Base-by-base conservation (phyloP, 192 early-diverging fungal genomes). In the Jimgerdemannia flammicorona region DNA sequence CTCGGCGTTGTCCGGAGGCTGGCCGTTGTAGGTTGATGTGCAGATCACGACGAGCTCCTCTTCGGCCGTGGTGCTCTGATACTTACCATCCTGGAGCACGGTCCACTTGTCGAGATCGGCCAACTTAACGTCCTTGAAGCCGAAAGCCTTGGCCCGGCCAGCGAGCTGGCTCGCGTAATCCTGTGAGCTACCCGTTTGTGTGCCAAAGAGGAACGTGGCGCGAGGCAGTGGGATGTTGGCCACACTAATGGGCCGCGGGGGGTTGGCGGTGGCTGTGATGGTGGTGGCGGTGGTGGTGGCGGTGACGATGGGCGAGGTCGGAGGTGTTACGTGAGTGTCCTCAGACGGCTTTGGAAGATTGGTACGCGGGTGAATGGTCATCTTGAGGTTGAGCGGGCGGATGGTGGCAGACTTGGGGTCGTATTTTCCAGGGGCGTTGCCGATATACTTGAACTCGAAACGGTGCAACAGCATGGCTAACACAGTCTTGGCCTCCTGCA, bases 401-500 rank as follows among this genome's bases (percentile, higher is more conserved):
- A 77, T 78, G 20, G 77, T 84, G 17, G 70, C 59, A 0, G 69
- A 43, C 9, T 59, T 73, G 66, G 64, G 66, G 71, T 85, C 82
- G 54, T 74, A 81, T 14, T 40, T 17, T 3, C 78, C 66, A 4
- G 82, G 67, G 63, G 74, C n/a, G 67, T 63, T 64, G 64, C 73
- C 73, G 68, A 78, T 63, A 72, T 75, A 79, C 4, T 54, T 67
- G 68, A 89, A 85, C 19, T 80, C 70, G 71, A 85, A 91, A 3
- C 69, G 69, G 40, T 80, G 80, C 49, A 91, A 74, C 40, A 88
- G 66, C 72, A 80, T 83, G 14, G 82, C 85, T n/a, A 87, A 64
- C 11, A 88, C 83, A 11, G 88, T 86, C 65, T 85, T 87, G 8
- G 85, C 83, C 75, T 91, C 90, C 77, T 85, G 78, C 44, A 91